These are phyloP conservation scores for Knoxdaviesia capensis DNA, from an alignment of 2,329 filamentous ascomycete species.

Conservation along the genomic window DNA sequence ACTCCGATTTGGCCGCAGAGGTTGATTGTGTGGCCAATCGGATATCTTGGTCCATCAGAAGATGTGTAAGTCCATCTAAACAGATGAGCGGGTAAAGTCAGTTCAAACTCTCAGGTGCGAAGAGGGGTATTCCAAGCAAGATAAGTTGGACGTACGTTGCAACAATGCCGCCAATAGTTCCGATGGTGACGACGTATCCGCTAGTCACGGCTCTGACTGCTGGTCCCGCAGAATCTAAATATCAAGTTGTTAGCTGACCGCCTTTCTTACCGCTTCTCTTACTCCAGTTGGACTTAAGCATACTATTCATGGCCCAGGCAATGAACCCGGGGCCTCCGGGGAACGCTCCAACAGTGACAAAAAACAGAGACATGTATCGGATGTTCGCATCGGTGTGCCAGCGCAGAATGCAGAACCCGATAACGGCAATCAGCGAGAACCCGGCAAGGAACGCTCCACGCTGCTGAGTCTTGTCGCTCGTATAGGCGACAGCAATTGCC, in stretches of 20 bases:
- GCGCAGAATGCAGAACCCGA: slow-evolving; percentile 30
- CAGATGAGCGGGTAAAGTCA: neutral
- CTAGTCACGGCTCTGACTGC: slow-evolving; percentile 33
- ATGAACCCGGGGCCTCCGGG: slow-evolving; percentile 37
- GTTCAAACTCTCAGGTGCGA: neutral
- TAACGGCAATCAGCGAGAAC: slow-evolving; percentile 21
- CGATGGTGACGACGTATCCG: slow-evolving; percentile 32
- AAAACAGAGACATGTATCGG: slow-evolving; percentile 31
- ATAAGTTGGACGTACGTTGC: slow-evolving; percentile 22
- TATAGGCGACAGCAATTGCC: slow-evolving; percentile 12
- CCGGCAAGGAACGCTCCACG: slow-evolving; percentile 19
- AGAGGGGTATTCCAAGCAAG: slow-evolving; percentile 2
- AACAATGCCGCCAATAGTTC: slow-evolving; percentile 34
- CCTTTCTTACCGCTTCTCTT: neutral
- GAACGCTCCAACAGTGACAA: slow-evolving; percentile 34
- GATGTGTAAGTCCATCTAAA: slow-evolving; percentile 29
- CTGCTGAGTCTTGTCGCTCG: slow-evolving; percentile 12
- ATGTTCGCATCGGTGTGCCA: slow-evolving; percentile 20
- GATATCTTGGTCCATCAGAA: slow-evolving; percentile 23
- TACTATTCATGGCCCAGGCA: slow-evolving; percentile 36
- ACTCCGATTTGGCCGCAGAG: slow-evolving; percentile 25
- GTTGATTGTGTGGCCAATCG: slow-evolving; percentile 34
- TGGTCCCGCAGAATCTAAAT: slow-evolving; percentile 28
- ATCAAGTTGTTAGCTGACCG: slow-evolving; percentile 3
- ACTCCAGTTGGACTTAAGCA: slow-evolving; percentile 3